A percentile compares a stretch with the other conserved stretches of the same genome.
Conservation (phyloP, 805 yeast genomes). For the Priceomyces fermenticarens region DNA sequence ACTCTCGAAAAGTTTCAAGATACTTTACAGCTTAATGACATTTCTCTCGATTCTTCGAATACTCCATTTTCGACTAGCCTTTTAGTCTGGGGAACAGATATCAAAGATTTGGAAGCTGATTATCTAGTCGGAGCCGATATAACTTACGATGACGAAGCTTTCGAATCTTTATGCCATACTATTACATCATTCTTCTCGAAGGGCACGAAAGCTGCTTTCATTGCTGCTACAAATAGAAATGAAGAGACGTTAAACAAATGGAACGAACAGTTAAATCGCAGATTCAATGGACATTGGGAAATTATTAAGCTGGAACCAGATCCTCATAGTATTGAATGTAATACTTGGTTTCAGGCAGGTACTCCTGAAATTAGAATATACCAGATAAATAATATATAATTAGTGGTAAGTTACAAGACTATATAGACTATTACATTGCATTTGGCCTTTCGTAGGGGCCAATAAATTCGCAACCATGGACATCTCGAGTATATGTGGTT, state of each 20-base stretch:
- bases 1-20: constrained; percentile 46
- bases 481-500: neutral
- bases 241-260: constrained; percentile 28
- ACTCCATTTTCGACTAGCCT: constrained; percentile 21
- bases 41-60: constrained; percentile 5
- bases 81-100: constrained; percentile 56
- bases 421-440: too few species aligned
- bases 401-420: too few species aligned
- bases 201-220: constrained; percentile 31
- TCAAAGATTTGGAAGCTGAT: constrained; percentile 37
- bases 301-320: constrained; percentile 8
- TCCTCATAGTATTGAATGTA: constrained; percentile 11
- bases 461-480: too few species aligned
- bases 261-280: constrained; percentile 22
- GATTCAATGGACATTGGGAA: constrained; percentile 20
- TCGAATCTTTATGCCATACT: constrained; percentile 53
- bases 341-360: constrained; percentile 21
- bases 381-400: constrained; percentile 10
- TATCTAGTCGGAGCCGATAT: constrained; percentile 81
- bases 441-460: too few species aligned
- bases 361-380: constrained; percentile 27
- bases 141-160: constrained; percentile 68
- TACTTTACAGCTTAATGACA: constrained; percentile 46
- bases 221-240: constrained; percentile 79
- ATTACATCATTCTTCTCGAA: constrained; percentile 35